phyloP scores from a whole-genome alignment of 768 basidiomycete genomes.

The Boletus fagicola region DNA sequence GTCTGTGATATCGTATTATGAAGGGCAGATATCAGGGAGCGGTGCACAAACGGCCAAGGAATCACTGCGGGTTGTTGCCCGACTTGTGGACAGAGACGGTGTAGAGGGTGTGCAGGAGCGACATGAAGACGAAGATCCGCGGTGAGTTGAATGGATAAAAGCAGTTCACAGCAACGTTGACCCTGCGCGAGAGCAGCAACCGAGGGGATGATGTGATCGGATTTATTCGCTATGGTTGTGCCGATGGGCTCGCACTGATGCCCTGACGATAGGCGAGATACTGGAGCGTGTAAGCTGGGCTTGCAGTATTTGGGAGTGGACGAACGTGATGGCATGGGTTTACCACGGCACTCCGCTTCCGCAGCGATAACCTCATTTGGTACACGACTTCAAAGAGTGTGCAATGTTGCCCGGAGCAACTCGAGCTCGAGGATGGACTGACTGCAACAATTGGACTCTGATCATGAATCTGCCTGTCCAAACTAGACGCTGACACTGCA shows the following conservation, averaged over 20 bases:
- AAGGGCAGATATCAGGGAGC: constrained; percentile 46
- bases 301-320: constrained; percentile 30
- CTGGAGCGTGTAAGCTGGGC: constrained; percentile 16
- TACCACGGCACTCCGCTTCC: constrained; percentile 29
- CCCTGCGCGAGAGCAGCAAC: constrained; percentile 33
- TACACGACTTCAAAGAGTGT: background rate
- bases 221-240: constrained; percentile 56
- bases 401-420: background rate
- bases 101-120: constrained; percentile 40
- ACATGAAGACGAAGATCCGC: constrained; percentile 38
- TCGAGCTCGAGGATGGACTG: background rate
- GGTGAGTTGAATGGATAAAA: constrained; percentile 39
- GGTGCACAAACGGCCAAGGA: constrained; percentile 49
- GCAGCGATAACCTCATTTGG: constrained; percentile 16
- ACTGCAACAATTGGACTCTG: background rate
- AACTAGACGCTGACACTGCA: background rate
- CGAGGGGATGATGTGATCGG: constrained; percentile 48
- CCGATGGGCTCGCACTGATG: constrained; percentile 56
- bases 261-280: constrained; percentile 31
- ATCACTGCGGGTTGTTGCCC: constrained; percentile 56
- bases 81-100: constrained; percentile 62
- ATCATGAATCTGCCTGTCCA: background rate
- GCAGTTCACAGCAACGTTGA: constrained; percentile 13
- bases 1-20: constrained; percentile 50
- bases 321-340: constrained; percentile 11